Conservation (phyloP, 257 asterid genomes). For the Nicotiana tomentosiformis region DNA sequence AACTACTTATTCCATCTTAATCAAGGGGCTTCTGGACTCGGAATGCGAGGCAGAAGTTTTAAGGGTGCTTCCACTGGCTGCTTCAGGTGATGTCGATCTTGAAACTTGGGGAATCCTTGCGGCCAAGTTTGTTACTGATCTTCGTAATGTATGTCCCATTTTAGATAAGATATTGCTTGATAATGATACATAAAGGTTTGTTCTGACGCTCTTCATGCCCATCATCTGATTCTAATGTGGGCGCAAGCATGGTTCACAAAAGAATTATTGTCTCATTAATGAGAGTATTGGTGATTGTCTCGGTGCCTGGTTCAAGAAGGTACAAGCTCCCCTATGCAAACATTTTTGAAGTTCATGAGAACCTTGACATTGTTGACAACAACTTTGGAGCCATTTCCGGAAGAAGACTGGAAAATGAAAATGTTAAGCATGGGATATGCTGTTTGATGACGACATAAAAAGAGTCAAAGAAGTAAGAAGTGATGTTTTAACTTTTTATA, state of each 20-base stretch:
- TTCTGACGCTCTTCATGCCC: not conserved
- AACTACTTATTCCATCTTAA: constrained; percentile 54
- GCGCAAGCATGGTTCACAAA: not conserved
- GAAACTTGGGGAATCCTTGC: constrained; percentile 39
- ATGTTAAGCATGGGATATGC: not conserved
- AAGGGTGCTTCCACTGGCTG: constrained; percentile 42
- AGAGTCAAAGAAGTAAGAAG: not conserved
- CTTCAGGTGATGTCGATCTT: constrained; percentile 27
- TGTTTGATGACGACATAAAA: not conserved
- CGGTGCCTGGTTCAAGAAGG: not conserved
- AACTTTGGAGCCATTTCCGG: not conserved
- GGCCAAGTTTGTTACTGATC: constrained; percentile 23
- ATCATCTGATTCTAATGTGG: not conserved
- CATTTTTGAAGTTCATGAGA: not conserved
- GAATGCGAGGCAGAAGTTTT: constrained; percentile 36
- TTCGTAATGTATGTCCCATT: not conserved
- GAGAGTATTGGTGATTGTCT: not conserved
- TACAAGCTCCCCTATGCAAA: not conserved
- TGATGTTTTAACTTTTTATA: not conserved
- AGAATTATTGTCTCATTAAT: not conserved
- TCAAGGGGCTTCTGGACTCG: constrained; percentile 45
- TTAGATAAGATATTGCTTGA: constrained; percentile 24
- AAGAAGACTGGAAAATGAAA: not conserved
- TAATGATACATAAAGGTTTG: not conserved
- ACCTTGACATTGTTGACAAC: not conserved